Conservation (phyloP, 805 yeast species). For the Danielia oregonensis region DNA sequence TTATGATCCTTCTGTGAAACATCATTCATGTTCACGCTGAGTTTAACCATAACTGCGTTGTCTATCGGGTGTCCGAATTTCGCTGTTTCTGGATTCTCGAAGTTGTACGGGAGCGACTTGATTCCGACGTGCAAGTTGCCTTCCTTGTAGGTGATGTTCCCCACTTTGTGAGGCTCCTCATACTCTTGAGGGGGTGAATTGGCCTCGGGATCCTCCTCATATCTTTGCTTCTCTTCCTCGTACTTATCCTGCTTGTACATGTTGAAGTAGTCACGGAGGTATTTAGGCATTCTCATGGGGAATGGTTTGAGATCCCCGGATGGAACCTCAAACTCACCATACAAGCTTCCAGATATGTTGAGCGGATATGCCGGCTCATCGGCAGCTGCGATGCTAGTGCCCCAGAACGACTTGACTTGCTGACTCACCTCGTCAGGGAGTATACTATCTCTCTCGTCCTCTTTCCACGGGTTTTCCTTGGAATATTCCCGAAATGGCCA, state of each 20-base stretch:
- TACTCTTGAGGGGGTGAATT: conserved; percentile 17
- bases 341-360: conserved; percentile 47
- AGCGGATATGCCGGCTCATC: conserved; percentile 24
- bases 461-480: conserved; percentile 41
- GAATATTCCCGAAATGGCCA: conserved; percentile 54
- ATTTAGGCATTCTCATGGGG: conserved; percentile 25
- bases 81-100: conserved; percentile 16
- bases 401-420: conserved; percentile 55
- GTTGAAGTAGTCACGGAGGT: conserved; percentile 28
- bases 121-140: conserved; percentile 27
- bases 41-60: conserved; percentile 33
- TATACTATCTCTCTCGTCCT: conserved; percentile 50
- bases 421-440: conserved; percentile 56
- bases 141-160: conserved; percentile 25
- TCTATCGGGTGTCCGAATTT: conserved; percentile 6
- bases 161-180: conserved; percentile 15
- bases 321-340: conserved; percentile 37
- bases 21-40: conserved; percentile 36
- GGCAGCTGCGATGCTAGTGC: conserved; percentile 6
- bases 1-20: conserved; percentile 47
- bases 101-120: conserved; percentile 22
- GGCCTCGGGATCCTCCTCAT: conserved; percentile 25
- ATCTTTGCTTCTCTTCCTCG: conserved; percentile 23
- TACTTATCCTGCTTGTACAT: conserved; percentile 20
- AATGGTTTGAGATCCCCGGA: conserved; percentile 14